These are phyloP conservation scores for Colletotrichum sp. DNA, from an alignment of 2,329 filamentous ascomycete species.

Conservation along the genomic window DNA sequence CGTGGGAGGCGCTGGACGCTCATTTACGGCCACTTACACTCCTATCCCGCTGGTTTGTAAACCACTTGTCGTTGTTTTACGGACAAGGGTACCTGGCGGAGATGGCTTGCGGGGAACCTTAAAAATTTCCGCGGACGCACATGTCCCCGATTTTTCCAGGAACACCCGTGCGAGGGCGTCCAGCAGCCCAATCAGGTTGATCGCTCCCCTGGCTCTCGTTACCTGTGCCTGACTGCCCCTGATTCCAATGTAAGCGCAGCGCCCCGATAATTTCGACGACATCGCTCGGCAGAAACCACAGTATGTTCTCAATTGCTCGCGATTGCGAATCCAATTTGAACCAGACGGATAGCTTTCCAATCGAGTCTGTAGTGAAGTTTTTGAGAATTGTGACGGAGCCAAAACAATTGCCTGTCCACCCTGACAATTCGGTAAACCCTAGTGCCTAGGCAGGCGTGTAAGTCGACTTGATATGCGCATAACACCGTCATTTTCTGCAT, in stretches of 20 bases:
- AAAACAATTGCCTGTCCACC: neutral
- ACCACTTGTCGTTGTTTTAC: neutral
- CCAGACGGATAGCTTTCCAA: neutral
- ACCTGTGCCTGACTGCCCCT: neutral
- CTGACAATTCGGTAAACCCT: neutral
- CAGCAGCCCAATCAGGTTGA: neutral
- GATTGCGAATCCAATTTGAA: neutral
- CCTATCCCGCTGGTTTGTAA: neutral
- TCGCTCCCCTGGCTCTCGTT: neutral
- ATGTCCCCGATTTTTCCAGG: neutral
- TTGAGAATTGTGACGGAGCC: neutral
- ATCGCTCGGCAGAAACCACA: neutral
- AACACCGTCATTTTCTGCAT: neutral
- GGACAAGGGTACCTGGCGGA: neutral
- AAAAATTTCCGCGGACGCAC: neutral
- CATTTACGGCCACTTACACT: neutral
- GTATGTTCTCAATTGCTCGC: neutral
- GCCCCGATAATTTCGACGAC: neutral
- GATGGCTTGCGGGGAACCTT: neutral
- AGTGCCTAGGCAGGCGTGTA: neutral
- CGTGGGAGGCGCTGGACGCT: accelerated
- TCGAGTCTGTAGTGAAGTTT: neutral
- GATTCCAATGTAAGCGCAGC: neutral
- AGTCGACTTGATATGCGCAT: neutral
- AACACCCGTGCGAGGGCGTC: neutral